Evolutionary conservation across 2,329 filamentous ascomycete species (phyloP), one percentile per base, ranked within the genome.

Genomic region (Penicillium fuscoglaucum): DNA sequence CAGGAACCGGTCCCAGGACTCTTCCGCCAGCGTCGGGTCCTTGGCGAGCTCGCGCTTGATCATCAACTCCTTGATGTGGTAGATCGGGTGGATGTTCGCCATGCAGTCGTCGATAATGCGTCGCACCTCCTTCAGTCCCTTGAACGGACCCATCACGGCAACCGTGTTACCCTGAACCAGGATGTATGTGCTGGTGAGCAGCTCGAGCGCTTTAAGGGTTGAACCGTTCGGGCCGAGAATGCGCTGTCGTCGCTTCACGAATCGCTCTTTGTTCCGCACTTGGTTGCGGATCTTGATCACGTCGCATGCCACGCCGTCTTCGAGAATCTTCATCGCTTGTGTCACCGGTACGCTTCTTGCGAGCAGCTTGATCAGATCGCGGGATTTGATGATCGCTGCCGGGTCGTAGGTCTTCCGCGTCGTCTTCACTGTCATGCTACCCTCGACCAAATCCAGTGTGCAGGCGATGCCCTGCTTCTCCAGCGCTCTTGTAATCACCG

Each of bases 81-180:
- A 90, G 68, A 90, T 90, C 1, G 87, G 88, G 68, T 91, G 95
- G 57, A 97, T 87, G 73, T 99, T 99, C 70, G 86, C 85, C 95
- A 99, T 98, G 79, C 92, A 96, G 76, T 98, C 93, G 75, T 96
- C 90, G 39, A 98, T 86, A 21, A 97, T 87, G 52, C 92, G 84
- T 47, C 95, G 87, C 31, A 97, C 87, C 70, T 97, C 93, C 78
- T 98, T 98, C 47, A 99, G 78, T 2, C 91, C 92, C 76, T 96
- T 96, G 80, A 89, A 98, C 0, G 88, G 87, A 0, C 95, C 95
- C 90, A 99, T 97, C 6, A 85, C 89, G 0, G 88, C 87, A 29
- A 99, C 95, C 0, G 95, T 98, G 76, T 96, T 98, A 66, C 95
- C 95, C 75, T 99, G 95, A 0, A 99, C 95, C 43, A 98, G 84